Base-by-base conservation (phyloP, 2,329 filamentous ascomycete genomes). In the Fusarium transvaalense region DNA sequence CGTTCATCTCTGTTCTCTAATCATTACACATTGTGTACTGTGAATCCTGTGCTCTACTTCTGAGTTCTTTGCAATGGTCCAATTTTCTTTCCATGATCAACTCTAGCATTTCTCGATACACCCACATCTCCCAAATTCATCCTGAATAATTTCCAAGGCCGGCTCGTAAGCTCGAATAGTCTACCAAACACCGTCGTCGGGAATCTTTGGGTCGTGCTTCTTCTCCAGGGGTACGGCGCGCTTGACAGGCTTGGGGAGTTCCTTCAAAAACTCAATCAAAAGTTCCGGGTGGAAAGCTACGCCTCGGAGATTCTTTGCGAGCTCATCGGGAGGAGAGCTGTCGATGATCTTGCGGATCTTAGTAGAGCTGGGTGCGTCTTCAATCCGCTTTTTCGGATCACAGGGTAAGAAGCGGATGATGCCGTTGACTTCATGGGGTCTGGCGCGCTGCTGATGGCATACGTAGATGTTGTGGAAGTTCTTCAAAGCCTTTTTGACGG, bases 281-380 rank as follows among this genome's bases (percentile, higher is more conserved):
- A 73, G 14, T 6, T 48, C 32, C 1, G 64, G 45, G 5, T 59
- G 47, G 1, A 74, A 47, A 1, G 70, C 63, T 2, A 61, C 15
- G 3, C 56, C 43, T 12, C 25, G 17, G 1, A 71, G 9, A 2
- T 19, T 63, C 41, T 23, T 34, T 32, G 27, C 61, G 31, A 27
- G 45, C 10, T 31, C 46, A 2, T 64, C 51, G 1, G 23, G 15
- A 1, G 56, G 27, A 2, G 39, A 42, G 0, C n/a, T 52, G 3
- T 57, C 55, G 10, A 75, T 67, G 31, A 71, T 62, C 1, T 59
- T 17, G 5, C 74, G 69, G 31, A 75, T 71, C 45, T 67, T 59
- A 1, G 71, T 75, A 8, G 72, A 76, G 13, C 74, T 75, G 0
- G 72, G 74, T 2, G 70, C 51, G 7, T 63, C 39, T 1, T 19